Evolutionary conservation across 208 protist species (phyloP).

Genomic region (Leptomonas seymouri): DNA sequence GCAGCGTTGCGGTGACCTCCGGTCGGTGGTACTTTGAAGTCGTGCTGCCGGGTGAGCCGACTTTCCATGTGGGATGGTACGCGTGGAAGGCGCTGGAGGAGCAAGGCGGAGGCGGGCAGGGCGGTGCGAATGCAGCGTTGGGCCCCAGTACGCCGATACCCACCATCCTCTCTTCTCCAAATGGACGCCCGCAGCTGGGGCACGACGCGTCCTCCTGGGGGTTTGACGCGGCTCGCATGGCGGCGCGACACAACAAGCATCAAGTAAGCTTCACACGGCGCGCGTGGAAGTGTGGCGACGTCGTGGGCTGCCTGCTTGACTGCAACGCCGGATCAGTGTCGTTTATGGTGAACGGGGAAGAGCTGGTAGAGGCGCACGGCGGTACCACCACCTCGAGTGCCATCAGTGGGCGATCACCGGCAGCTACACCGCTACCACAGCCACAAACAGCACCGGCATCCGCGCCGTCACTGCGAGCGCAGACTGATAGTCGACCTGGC

Average conservation of each 20-base stretch:
- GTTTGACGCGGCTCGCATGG: conserved; percentile 78
- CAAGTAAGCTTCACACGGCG: conserved; percentile 59
- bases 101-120: conserved; percentile 12
- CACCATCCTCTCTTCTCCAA: background rate
- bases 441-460: conserved; percentile 15
- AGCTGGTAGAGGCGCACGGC: conserved; percentile 38
- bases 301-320: conserved; percentile 89
- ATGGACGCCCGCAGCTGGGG: conserved; percentile 40
- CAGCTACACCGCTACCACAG: background rate
- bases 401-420: background rate
- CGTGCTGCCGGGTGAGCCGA: conserved; percentile 38
- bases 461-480: conserved; percentile 21
- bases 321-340: conserved; percentile 71
- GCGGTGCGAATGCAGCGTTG: background rate
- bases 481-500: conserved; percentile 20
- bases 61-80: conserved; percentile 66
- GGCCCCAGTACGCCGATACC: conserved; percentile 14
- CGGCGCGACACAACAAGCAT: conserved; percentile 66
- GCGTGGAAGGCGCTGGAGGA: conserved; percentile 33
- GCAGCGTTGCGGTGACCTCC: conserved; percentile 65
- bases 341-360: conserved; percentile 82
- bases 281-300: conserved; percentile 80
- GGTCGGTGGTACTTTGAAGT: conserved; percentile 93
- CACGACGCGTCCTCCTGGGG: conserved; percentile 83
- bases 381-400: background rate